Percentiles rank a stretch among this genome's conserved stretches.
Conservation (phyloP, 768 basidiomycete species). For the Naganishia vishniacii region DNA sequence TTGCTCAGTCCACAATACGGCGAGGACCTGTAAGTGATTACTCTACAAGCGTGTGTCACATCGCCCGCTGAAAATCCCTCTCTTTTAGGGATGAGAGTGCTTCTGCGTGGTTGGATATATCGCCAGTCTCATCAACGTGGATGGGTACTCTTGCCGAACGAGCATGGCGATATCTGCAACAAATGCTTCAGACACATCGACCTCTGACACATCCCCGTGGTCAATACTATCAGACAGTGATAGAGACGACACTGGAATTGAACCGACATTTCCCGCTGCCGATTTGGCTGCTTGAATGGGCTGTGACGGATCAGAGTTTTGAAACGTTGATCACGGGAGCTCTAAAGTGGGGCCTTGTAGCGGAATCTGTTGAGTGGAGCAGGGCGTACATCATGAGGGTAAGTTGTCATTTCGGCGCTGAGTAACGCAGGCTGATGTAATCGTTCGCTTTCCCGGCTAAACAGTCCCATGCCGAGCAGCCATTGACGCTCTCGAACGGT, state of each 20-base stretch:
- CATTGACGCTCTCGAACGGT: conserved; percentile 1
- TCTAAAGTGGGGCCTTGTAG: conserved; percentile 71
- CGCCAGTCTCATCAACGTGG: conserved; percentile 61
- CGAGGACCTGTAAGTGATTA: neutral
- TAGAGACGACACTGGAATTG: conserved; percentile 68
- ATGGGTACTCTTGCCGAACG: conserved; percentile 71
- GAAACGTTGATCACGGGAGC: conserved; percentile 76
- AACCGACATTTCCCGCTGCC: conserved; percentile 59
- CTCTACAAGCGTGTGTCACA: conserved; percentile 4
- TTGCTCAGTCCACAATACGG: conserved; percentile 51
- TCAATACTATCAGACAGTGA: conserved; percentile 67
- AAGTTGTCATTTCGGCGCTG: conserved; percentile 30
- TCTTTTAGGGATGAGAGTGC: conserved; percentile 57
- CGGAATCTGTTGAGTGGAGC: conserved; percentile 69
- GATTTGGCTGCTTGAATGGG: conserved; percentile 71
- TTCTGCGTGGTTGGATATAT: conserved; percentile 65
- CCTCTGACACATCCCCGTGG: conserved; percentile 67
- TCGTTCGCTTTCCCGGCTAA: neutral
- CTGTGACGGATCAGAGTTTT: conserved; percentile 47
- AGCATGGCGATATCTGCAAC: conserved; percentile 82
- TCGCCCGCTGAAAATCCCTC: conserved; percentile 23
- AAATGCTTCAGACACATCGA: conserved; percentile 54
- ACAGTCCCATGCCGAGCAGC: neutral
- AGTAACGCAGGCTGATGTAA: neutral
- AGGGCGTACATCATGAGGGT: conserved; percentile 70